phyloP scores from a whole-genome alignment of 441 rosid species.

The Monsonia emarginata region DNA sequence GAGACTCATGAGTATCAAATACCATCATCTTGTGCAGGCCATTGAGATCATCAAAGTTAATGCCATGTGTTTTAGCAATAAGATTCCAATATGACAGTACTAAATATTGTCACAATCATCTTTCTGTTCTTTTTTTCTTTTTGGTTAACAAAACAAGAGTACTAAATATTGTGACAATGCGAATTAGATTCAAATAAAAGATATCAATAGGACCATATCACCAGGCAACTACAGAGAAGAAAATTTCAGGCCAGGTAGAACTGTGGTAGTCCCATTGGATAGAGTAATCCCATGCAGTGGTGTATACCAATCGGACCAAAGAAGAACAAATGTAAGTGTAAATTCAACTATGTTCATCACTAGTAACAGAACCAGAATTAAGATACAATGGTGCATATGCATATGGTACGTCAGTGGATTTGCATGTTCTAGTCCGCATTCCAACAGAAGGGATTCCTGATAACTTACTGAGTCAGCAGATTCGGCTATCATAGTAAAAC shows the following conservation, averaged over 20 bases:
- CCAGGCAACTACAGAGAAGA: not conserved
- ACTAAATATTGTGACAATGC: not conserved
- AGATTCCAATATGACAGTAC: not conserved
- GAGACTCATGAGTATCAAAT: not conserved
- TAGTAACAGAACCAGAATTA: not conserved
- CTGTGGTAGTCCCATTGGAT: not conserved
- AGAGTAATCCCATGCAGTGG: no score
- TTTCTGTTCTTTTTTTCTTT: not conserved
- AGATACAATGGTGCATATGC: not conserved
- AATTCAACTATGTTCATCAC: not conserved
- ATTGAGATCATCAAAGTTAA: not conserved
- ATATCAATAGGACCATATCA: not conserved
- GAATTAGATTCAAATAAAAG: not conserved
- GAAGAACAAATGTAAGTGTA: not conserved
- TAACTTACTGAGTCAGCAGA: not conserved
- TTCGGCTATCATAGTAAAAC: not conserved
- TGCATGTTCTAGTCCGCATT: not conserved
- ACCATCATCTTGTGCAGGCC: not conserved
- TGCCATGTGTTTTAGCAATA: not conserved
- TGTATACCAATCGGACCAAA: not conserved
- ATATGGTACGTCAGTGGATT: not conserved
- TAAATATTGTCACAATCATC: no score
- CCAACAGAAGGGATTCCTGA: not conserved
- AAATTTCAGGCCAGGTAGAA: not conserved
- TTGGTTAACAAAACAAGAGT: constrained; percentile 1